Conservation (phyloP, 257 asterid genomes). For the Gentiana dahurica region DNA sequence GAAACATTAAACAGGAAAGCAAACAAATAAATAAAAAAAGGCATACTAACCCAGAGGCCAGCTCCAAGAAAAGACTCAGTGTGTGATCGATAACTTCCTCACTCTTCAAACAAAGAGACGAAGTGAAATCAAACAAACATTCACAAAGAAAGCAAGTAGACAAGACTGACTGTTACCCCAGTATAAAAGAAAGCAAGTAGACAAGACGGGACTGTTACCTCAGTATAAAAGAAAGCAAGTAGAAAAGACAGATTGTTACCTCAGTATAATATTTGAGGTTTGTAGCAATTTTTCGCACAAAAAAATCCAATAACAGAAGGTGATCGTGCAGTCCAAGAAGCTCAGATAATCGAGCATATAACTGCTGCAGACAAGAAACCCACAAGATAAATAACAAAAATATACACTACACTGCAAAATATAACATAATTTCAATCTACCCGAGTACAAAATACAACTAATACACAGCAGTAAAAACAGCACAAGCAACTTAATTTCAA, state of each 20-base stretch:
- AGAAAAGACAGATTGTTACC: constrained; percentile 30
- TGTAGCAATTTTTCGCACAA: constrained; percentile 79
- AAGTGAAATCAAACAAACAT: constrained; percentile 13
- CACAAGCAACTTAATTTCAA: no score
- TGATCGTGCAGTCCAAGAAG: constrained; percentile 98
- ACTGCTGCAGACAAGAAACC: constrained; percentile 62
- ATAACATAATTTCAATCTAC: no score
- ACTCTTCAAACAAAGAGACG: constrained; percentile 32
- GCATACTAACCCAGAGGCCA: constrained; percentile 85
- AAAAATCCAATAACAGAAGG: constrained; percentile 67
- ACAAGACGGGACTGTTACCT: not conserved
- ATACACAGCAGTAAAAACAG: no score
- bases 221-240: not conserved
- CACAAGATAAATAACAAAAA: constrained; percentile 14
- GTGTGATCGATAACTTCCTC: constrained; percentile 91
- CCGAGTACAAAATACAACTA: no score
- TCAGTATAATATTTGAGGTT: constrained; percentile 86
- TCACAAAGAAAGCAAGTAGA: constrained; percentile 4
- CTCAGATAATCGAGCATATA: constrained; percentile 81
- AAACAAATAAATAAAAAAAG: constrained; percentile 5
- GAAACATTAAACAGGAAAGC: no score
- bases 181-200: constrained; percentile 27
- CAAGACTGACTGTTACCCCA: constrained; percentile 36
- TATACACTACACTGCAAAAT: constrained; percentile 5
- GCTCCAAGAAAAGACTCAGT: constrained; percentile 81